Percentiles rank a stretch among this genome's conserved stretches.
These are phyloP conservation scores for Aphanomyces stellatus DNA, from an alignment of 352 stramenopile genomes.

Conservation along the genomic window DNA sequence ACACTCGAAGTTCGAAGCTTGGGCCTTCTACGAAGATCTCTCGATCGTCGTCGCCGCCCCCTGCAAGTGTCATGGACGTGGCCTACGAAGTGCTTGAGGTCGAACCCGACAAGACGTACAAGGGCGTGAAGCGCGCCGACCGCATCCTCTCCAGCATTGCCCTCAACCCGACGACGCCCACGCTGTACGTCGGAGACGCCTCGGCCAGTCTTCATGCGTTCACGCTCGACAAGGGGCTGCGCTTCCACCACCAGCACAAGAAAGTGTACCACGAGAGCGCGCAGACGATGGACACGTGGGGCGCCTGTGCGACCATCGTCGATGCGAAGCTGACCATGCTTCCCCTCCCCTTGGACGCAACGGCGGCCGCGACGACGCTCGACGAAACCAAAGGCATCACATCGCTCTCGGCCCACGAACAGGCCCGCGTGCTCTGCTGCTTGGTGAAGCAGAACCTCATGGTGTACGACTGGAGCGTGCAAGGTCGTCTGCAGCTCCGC, in stretches of 20 bases:
- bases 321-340: conserved; percentile 54
- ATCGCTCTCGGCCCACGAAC: conserved; percentile 47
- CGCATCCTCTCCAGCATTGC: conserved; percentile 33
- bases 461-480: conserved; percentile 68
- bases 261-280: conserved; percentile 45
- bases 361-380: conserved; percentile 27
- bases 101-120: conserved; percentile 39
- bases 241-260: conserved; percentile 51
- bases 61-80: too few species aligned
- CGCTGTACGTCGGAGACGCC: conserved; percentile 47
- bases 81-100: conserved; percentile 42
- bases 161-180: conserved; percentile 30
- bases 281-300: conserved; percentile 57
- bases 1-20: conserved; percentile 7
- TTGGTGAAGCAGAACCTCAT: conserved; percentile 58
- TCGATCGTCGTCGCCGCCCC: not conserved
- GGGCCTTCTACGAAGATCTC: not conserved
- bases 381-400: conserved; percentile 56
- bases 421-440: conserved; percentile 37
- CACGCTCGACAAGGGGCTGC: conserved; percentile 29
- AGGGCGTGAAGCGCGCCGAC: conserved; percentile 8
- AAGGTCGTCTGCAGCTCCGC: conserved; percentile 38
- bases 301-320: conserved; percentile 45
- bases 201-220: conserved; percentile 42
- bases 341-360: conserved; percentile 55